A percentile compares a stretch with the other conserved stretches of the same genome.
These are phyloP conservation scores for Ogataea chonburiensis DNA, from an alignment of 805 yeast species.

Conservation along the genomic window DNA sequence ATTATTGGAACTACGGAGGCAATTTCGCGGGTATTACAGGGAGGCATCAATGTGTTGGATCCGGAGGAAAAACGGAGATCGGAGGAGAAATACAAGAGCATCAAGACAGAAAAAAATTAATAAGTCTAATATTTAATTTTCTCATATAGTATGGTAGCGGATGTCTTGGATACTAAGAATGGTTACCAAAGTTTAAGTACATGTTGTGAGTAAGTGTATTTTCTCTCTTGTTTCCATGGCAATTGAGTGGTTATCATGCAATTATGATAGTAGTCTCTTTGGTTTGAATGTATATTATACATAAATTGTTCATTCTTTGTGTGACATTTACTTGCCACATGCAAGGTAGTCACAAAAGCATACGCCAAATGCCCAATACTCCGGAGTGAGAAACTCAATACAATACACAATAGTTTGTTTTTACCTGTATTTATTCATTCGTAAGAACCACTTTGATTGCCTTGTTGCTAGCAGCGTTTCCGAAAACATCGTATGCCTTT, in stretches of 20 bases:
- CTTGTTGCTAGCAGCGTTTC: conserved; percentile 50
- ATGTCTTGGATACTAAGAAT: too few relatives aligned
- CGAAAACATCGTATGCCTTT: conserved; percentile 60
- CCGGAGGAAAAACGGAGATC: conserved; percentile 57
- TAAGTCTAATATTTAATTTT: conserved; percentile 1
- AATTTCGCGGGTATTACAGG: conserved; percentile 75
- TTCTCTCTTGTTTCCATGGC: too few relatives aligned
- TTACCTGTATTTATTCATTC: conserved; percentile 15
- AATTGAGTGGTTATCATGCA: too few relatives aligned
- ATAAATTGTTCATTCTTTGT: too few relatives aligned
- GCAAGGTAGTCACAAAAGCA: too few relatives aligned
- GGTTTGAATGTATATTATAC: too few relatives aligned
- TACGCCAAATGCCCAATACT: too few relatives aligned
- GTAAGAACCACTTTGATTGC: conserved; percentile 49
- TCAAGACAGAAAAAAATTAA: background rate
- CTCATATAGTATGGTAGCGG: background rate
- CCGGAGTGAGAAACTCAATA: too few relatives aligned
- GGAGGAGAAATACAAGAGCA: conserved; percentile 61
- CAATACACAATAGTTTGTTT: too few relatives aligned
- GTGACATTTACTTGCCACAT: too few relatives aligned
- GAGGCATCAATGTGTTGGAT: conserved; percentile 78
- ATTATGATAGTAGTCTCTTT: too few relatives aligned
- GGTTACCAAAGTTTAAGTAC: background rate
- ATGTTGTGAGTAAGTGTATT: too few relatives aligned
- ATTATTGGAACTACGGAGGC: conserved; percentile 93